Percentiles rank a stretch among this genome's conserved stretches.
Conservation (phyloP, 2,329 filamentous ascomycete species). For the Exutisphaerella laricina region DNA sequence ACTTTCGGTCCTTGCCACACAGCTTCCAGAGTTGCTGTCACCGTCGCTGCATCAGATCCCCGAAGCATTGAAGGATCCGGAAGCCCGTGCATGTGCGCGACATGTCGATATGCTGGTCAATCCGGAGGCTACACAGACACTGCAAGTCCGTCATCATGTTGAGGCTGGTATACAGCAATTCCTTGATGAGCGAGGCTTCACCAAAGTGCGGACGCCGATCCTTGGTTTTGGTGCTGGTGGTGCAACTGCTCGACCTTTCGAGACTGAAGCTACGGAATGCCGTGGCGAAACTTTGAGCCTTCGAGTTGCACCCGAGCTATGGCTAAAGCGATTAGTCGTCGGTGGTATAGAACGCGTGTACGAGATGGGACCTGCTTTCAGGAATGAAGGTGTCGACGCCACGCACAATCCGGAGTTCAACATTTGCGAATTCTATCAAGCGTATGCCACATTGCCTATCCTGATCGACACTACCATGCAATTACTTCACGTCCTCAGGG, state of each 20-base stretch:
- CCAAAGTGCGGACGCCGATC: constrained; percentile 89
- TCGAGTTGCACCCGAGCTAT: constrained; percentile 88
- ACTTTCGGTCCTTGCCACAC: constrained; percentile 63
- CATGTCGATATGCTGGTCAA: constrained; percentile 85
- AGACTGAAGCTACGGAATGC: constrained; percentile 72
- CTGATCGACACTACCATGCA: constrained; percentile 71
- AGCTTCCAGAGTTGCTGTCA: constrained; percentile 65
- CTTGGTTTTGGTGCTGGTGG: constrained; percentile 78
- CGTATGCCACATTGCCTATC: constrained; percentile 70
- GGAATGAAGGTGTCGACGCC: constrained; percentile 80
- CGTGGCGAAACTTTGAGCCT: constrained; percentile 65
- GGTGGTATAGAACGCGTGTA: constrained; percentile 86
- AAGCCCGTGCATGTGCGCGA: constrained; percentile 68
- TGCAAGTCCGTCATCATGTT: constrained; percentile 69
- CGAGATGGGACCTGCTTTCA: constrained; percentile 86
- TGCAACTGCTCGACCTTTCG: constrained; percentile 79
- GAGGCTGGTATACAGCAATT: constrained; percentile 68
- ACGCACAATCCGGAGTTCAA: constrained; percentile 98
- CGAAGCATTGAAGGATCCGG: constrained; percentile 60
- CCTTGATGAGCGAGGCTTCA: constrained; percentile 65
- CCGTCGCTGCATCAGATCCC: constrained; percentile 78
- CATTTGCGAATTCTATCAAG: constrained; percentile 93
- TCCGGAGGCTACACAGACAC: constrained; percentile 57
- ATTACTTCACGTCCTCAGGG: constrained; percentile 47
- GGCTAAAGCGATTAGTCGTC: constrained; percentile 85